Evolutionary conservation across 1,284 basidiomycete species (phyloP).

Genomic region (Papiliotrema laurentii): DNA sequence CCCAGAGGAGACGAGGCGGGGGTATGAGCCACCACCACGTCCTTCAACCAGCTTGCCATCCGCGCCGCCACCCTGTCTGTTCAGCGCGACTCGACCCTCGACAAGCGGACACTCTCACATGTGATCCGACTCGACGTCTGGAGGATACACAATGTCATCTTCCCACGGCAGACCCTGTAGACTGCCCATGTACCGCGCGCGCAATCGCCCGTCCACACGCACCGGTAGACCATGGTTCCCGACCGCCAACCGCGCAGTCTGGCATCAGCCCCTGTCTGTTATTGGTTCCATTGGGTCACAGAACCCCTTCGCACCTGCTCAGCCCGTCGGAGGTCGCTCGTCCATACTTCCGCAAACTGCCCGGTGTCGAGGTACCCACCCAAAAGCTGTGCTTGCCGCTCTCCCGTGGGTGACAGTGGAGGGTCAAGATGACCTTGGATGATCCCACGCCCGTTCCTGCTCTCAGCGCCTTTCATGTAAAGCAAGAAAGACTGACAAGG

Average conservation of each 20-base stretch:
- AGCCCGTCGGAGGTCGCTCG: not conserved
- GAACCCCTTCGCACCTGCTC: not conserved
- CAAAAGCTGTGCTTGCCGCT: not conserved
- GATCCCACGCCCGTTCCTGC: not conserved
- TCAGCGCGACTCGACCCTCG: not conserved
- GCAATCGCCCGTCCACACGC: not conserved
- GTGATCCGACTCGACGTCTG: not conserved
- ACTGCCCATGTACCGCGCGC: slow-evolving; percentile 1
- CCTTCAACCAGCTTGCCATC: not conserved
- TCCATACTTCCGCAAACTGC: not conserved
- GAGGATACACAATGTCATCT: not conserved
- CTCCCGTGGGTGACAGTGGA: not conserved
- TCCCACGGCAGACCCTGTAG: not conserved
- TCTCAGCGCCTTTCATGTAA: not conserved
- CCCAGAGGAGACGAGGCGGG: not conserved
- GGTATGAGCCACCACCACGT: not conserved
- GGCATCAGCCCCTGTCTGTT: not conserved
- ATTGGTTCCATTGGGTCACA: too few species aligned
- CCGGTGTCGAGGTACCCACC: not conserved
- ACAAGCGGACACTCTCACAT: not conserved
- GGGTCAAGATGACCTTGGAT: slow-evolving; percentile 5
- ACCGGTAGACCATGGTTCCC: not conserved
- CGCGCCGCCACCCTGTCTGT: not conserved
- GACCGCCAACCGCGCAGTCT: not conserved
- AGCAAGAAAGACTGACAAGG: not conserved